Percentiles rank a stretch among this genome's conserved stretches.
Evolutionary conservation across 345 rosid species (phyloP).

Genomic region (Camelina hispida): DNA sequence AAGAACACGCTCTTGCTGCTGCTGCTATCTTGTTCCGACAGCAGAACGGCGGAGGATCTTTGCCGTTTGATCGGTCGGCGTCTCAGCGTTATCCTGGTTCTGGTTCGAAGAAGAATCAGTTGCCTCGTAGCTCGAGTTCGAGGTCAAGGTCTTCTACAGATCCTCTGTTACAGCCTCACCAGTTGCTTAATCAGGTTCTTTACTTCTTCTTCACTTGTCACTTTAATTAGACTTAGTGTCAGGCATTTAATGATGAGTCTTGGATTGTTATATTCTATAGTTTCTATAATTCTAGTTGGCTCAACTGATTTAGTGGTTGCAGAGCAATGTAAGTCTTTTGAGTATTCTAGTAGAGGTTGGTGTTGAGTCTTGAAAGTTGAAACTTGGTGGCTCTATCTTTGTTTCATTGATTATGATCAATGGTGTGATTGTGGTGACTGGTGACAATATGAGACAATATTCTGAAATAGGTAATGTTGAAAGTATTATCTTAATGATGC

Average conservation of each 20-base stretch:
- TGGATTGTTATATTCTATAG: neutral
- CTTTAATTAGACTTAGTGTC: slow-evolving; percentile 5
- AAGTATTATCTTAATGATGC: neutral
- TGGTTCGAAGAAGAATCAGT: slow-evolving; percentile 64
- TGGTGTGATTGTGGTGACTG: neutral
- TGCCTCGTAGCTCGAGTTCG: slow-evolving; percentile 90
- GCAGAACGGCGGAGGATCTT: slow-evolving; percentile 47
- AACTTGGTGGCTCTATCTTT: neutral
- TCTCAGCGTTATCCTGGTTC: slow-evolving; percentile 69
- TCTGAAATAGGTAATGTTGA: slow-evolving; percentile 5
- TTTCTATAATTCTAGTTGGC: neutral
- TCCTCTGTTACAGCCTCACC: slow-evolving; percentile 88
- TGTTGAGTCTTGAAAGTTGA: neutral
- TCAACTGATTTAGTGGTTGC: slow-evolving; percentile 8
- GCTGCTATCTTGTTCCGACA: slow-evolving; percentile 73
- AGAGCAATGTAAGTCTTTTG: slow-evolving; percentile 1
- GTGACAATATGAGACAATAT: neutral
- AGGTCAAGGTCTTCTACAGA: slow-evolving; percentile 86
- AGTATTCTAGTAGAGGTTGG: slow-evolving; percentile 1
- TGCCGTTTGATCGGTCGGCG: slow-evolving; percentile 78
- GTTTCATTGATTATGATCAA: neutral
- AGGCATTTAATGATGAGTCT: slow-evolving; percentile 1
- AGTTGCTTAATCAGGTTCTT: slow-evolving; percentile 82
- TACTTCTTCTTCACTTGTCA: slow-evolving; percentile 37
- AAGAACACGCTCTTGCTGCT: slow-evolving; percentile 81